Conservation (phyloP, 148 eudicot genomes). For the Vaccinium macrocarpon region DNA sequence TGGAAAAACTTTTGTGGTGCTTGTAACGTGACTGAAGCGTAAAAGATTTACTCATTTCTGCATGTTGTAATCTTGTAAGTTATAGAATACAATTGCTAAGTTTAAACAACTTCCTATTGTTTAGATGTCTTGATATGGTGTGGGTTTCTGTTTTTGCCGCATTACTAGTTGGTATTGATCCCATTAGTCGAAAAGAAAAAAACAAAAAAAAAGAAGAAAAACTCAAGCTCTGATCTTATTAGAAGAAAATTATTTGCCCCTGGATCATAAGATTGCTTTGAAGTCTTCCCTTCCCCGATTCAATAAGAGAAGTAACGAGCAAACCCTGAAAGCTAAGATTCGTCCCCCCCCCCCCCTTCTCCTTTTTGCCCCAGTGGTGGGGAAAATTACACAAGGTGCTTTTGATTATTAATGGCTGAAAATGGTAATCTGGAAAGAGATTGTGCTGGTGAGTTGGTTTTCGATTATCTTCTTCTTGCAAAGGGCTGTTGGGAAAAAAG, state of each 20-base stretch:
- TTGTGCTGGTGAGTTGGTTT: background rate
- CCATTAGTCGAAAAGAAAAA: background rate
- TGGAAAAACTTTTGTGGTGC: background rate
- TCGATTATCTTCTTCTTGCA: background rate
- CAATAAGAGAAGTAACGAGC: background rate
- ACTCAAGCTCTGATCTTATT: background rate
- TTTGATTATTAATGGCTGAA: background rate
- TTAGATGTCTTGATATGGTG: background rate
- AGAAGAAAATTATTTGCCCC: background rate
- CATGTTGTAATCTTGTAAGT: background rate
- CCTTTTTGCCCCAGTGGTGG: background rate
- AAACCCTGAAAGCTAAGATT: background rate
- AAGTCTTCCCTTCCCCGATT: background rate
- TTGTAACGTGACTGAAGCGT: background rate
- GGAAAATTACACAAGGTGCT: background rate
- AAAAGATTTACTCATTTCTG: constrained; percentile 2
- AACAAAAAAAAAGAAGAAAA: no score
- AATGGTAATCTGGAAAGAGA: background rate
- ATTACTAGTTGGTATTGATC: background rate
- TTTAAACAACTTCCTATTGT: background rate
- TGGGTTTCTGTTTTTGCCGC: background rate
- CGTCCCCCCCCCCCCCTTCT: background rate
- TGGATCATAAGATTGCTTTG: background rate
- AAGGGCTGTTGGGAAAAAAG: background rate
- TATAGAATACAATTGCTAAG: background rate